These are phyloP conservation scores for Craspedostauros australis DNA, from an alignment of 108 stramenopile species.

Conservation along the genomic window DNA sequence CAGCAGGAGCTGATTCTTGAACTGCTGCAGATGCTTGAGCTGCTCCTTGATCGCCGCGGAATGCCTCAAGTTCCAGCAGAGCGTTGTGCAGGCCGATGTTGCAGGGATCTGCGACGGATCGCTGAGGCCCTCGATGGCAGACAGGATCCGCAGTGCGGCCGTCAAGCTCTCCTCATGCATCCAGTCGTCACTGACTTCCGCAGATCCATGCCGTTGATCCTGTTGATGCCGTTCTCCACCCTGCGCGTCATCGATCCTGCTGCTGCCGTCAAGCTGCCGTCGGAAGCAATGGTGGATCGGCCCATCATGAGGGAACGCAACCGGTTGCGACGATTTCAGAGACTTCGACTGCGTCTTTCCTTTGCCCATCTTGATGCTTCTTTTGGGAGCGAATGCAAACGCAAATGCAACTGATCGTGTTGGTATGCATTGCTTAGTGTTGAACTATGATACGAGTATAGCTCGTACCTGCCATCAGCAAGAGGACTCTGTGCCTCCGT, in stretches of 20 bases:
- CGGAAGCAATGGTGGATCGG: conserved; percentile 8
- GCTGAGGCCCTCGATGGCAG: not conserved
- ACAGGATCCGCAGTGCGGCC: not conserved
- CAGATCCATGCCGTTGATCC: not conserved
- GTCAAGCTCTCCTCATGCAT: not conserved
- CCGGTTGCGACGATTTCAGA: conserved; percentile 12
- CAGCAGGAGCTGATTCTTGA: conserved; percentile 9
- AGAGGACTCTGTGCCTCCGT: too few species aligned
- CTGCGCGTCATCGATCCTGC: not conserved
- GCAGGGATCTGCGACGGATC: too few species aligned
- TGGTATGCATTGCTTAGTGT: too few species aligned
- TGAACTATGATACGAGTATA: too few species aligned
- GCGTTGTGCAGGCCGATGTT: too few species aligned
- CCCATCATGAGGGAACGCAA: conserved; percentile 39
- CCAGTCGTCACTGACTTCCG: not conserved
- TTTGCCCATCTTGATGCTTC: too few species aligned
- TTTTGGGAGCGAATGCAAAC: too few species aligned
- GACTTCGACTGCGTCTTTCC: too few species aligned
- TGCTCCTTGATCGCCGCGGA: conserved; percentile 14
- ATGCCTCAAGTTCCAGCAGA: not conserved
- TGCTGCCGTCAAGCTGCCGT: not conserved
- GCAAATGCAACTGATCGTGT: too few species aligned
- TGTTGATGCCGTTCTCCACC: not conserved
- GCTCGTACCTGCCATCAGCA: too few species aligned
- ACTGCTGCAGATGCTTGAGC: conserved; percentile 18